Evolutionary conservation across 1,139 yeast species (phyloP), one percentile per base, ranked within the genome.

Genomic region (Yamadazyma atlantica): DNA sequence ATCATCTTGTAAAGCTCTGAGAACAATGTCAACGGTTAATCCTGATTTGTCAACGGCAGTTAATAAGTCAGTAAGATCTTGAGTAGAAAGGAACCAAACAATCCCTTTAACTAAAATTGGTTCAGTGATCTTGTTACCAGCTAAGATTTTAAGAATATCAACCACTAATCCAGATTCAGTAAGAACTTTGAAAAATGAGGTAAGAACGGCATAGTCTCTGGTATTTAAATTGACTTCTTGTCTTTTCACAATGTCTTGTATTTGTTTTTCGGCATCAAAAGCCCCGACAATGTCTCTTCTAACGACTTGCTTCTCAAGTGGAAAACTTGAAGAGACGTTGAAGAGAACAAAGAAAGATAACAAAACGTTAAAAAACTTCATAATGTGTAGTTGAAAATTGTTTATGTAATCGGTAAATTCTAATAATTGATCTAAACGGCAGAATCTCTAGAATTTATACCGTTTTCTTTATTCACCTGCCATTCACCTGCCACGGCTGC

Each of bases 41-140:
- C 63, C 61, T 2, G 68, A 63, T 35, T 57, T 55, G 31, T 60
- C 53, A 34, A 61, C 50, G 2, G 66, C 62, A 41, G 44, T 47
- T 27, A 62, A 49, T 24, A 63, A 46, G 39, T 60, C 60, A 17
- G 57, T 42, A 41, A 60, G 45, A 40, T 59, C 54, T 26, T 55
- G 48, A 24, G 54, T 39, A 29, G 58, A 54, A 30, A 60, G 44
- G 34, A 64, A 50, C 11, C 49, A 50, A 12, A 61, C 64, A 38
- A 49, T 48, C 28, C 58, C 50, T 32, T 59, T 49, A 8, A 57
- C 62, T 35, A 51, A 45, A 17, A 48, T 44, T 30, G 52, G 52
- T 36, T 51, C 53, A 18, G 52, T 49, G 12, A 49, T 32, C 21
- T 39, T 43, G 38, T 47, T 48, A 4, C 44, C 38, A 16, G 38